phyloP scores from a whole-genome alignment of 768 basidiomycete genomes.

The Amanita fuliginea region DNA sequence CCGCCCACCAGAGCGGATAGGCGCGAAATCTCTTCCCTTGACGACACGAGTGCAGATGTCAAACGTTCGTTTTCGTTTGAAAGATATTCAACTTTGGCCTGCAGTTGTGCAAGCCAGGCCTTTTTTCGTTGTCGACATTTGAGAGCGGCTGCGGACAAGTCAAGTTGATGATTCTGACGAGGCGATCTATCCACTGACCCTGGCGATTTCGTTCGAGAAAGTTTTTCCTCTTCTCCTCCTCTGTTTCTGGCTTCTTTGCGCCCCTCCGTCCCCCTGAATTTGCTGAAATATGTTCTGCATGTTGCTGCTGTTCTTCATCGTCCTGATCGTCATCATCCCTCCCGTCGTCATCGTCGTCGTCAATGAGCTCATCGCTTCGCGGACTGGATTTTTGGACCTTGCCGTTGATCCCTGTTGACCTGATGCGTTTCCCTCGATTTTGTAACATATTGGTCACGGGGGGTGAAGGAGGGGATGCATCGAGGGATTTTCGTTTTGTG shows the following conservation, averaged over 20 bases:
- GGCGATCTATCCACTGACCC: conserved; percentile 38
- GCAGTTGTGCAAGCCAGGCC: conserved; percentile 88
- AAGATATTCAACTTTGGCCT: conserved; percentile 88
- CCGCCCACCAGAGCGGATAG: conserved; percentile 63
- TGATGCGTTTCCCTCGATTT: conserved; percentile 27
- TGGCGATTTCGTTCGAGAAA: conserved; percentile 96
- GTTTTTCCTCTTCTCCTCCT: conserved; percentile 95
- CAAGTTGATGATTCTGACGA: background rate
- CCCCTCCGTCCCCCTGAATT: conserved; percentile 14
- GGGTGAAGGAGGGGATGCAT: conserved; percentile 28
- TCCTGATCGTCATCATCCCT: conserved; percentile 18
- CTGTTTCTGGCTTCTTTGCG: conserved; percentile 82
- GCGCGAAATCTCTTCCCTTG: conserved; percentile 87
- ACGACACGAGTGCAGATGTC: conserved; percentile 72
- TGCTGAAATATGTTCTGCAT: conserved; percentile 10
- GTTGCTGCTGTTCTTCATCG: background rate
- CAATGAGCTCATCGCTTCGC: conserved; percentile 23
- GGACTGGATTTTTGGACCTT: conserved; percentile 23
- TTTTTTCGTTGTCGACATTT: conserved; percentile 99
- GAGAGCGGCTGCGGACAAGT: conserved; percentile 60
- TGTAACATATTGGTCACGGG: conserved; percentile 15
- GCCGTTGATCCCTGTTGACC: conserved; percentile 14
- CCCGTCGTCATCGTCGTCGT: conserved; percentile 31
- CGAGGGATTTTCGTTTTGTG: conserved; percentile 63
- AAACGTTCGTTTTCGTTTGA: conserved; percentile 93